phyloP scores from a whole-genome alignment of 1,139 yeast genomes.

The Taphrina wiesneri region DNA sequence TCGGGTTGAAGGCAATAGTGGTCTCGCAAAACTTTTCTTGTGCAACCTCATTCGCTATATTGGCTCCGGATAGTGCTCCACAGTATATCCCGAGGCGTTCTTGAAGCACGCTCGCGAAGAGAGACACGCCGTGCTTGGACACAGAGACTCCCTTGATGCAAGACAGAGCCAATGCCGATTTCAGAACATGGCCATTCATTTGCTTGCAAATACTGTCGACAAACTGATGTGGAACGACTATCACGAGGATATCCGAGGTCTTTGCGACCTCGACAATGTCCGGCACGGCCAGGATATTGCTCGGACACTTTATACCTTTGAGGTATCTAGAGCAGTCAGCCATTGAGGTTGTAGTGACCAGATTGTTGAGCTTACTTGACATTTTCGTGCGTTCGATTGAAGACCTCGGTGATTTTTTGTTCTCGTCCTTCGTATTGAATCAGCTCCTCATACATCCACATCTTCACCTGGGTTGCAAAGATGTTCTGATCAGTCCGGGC shows the following conservation, averaged over 20 bases:
- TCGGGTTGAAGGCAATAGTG: constrained; percentile 80
- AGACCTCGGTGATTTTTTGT: constrained; percentile 71
- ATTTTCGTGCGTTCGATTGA: constrained; percentile 82
- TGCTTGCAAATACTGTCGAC: constrained; percentile 70
- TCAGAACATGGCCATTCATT: constrained; percentile 69
- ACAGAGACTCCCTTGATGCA: constrained; percentile 93
- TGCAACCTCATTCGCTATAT: constrained; percentile 93
- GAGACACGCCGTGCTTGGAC: constrained; percentile 71
- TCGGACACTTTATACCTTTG: constrained; percentile 77
- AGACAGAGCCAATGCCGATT: constrained; percentile 77
- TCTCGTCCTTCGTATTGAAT: constrained; percentile 52
- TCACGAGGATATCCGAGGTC: constrained; percentile 78
- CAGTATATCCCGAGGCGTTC: constrained; percentile 79
- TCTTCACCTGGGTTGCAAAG: constrained; percentile 68
- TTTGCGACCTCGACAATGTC: constrained; percentile 69
- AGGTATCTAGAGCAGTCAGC: constrained; percentile 50
- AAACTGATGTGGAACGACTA: constrained; percentile 94
- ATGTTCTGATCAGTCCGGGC: constrained; percentile 60
- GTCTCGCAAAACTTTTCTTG: constrained; percentile 92
- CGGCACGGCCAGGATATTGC: constrained; percentile 80
- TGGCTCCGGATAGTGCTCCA: constrained; percentile 94
- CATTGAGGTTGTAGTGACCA: constrained; percentile 41
- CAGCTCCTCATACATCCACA: constrained; percentile 94
- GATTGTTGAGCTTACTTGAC: constrained; percentile 53
- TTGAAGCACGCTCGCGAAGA: constrained; percentile 72